These are phyloP conservation scores for Scheffersomyces lignosus DNA, from an alignment of 805 yeast species.

Conservation along the genomic window DNA sequence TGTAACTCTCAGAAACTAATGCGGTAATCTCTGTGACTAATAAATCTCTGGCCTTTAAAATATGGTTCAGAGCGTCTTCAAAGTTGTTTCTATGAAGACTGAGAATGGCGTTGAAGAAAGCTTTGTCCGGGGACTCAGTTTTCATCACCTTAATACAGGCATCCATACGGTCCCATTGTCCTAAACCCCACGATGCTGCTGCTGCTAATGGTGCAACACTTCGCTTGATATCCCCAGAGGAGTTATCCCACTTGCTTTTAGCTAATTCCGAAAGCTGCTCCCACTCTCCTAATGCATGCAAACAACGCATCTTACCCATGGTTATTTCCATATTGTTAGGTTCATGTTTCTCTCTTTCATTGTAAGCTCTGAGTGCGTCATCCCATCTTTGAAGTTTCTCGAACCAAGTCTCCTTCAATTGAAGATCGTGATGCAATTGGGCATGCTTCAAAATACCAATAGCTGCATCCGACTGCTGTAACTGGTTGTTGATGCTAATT, in stretches of 20 bases:
- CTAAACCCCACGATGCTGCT: conserved; percentile 98
- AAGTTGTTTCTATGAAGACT: conserved; percentile 84
- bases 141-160: conserved; percentile 88
- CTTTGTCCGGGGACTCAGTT: conserved; percentile 88
- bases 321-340: conserved; percentile 81
- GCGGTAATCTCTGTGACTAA: conserved; percentile 93
- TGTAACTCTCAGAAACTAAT: conserved; percentile 90
- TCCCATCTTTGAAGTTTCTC: conserved; percentile 98
- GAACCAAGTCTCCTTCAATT: conserved; percentile 95
- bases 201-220: conserved; percentile 97
- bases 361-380: conserved; percentile 90
- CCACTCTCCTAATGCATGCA: conserved; percentile 99
- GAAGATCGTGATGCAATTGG: conserved; percentile 84
- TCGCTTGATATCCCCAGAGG: conserved; percentile 71
- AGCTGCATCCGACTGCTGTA: conserved; percentile 97
- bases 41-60: conserved; percentile 81
- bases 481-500: conserved; percentile 87
- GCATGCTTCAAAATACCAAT: conserved; percentile 95
- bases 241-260: conserved; percentile 76
- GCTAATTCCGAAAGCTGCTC: conserved; percentile 86
- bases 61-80: conserved; percentile 75
- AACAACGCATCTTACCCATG: conserved; percentile 97
- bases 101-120: conserved; percentile 90
- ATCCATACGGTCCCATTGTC: conserved; percentile 96
- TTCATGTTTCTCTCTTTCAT: conserved; percentile 64